phyloP scores from a whole-genome alignment of 202 grass and related monocot genomes.

The Cymbopogon flexuosus region DNA sequence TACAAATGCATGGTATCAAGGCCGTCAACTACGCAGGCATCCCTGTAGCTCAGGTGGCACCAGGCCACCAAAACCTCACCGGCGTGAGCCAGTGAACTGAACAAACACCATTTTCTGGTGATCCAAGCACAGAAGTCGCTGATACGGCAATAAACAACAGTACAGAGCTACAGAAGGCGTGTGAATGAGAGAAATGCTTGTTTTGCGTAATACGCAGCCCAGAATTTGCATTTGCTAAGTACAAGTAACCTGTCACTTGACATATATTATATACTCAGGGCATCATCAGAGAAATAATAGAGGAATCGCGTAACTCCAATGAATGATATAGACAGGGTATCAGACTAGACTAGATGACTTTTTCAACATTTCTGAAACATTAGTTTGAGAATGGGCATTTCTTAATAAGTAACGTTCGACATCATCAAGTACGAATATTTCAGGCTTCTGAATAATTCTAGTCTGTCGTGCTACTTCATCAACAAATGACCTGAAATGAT shows the following conservation, averaged over 20 bases:
- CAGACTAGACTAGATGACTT: background rate
- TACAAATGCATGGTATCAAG: no score
- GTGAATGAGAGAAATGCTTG: background rate
- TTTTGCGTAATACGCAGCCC: background rate
- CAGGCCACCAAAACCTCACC: no score
- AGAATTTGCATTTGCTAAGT: background rate
- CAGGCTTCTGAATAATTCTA: background rate
- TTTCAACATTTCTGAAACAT: background rate
- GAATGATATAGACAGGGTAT: background rate
- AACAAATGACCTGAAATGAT: background rate
- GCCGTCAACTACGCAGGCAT: no score
- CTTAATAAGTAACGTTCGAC: background rate
- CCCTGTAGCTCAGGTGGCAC: no score
- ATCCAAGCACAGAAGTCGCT: background rate
- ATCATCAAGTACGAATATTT: conserved; percentile 6
- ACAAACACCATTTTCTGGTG: background rate
- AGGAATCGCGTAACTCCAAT: background rate
- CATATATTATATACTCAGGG: background rate
- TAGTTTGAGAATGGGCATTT: background rate
- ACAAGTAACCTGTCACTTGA: background rate
- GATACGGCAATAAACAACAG: background rate
- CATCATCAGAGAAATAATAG: background rate
- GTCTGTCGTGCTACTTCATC: background rate
- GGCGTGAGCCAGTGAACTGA: no score
- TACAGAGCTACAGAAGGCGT: background rate